Base-by-base conservation (phyloP, 2,329 filamentous ascomycete genomes). In the Diaporthe helianthi region DNA sequence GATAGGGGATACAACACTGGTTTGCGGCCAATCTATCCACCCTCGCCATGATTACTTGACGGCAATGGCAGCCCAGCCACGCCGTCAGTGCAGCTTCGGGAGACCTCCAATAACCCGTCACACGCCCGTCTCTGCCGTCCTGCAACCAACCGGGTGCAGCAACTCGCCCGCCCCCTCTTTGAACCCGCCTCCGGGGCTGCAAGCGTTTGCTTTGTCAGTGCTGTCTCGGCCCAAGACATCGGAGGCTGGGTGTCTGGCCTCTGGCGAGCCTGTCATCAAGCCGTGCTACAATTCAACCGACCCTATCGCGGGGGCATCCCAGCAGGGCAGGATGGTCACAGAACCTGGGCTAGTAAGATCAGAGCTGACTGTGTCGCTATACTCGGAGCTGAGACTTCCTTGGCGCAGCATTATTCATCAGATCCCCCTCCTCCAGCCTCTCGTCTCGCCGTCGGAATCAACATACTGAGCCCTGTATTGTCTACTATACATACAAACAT, bases 151-250 rank as follows among this genome's bases (percentile, higher is more conserved):
- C 58, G 47, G 26, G 26, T 33, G 54, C 36, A 46, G 55, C 38
- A 12, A 12, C 55, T 31, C 55, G 17, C 15, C 31, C 33, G 36
- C 31, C 33, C 38, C 41, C 36, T 24, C 38, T 46, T 31, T 31
- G 38, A 22, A 4, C 38, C 8, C n/a, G 13, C 44, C 58, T 63
- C 13, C 19, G 41, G 31, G 58, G 41, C 58, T 49, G 29, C 36
- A 41, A 41, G 22, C 36, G 36, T 58, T 63, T 24, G 54, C 54
- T 58, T 63, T 63, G 58, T 49, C 58, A 47, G 29, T 36, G n/a
- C 58, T 63, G 58, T 63, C 58, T 63, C 58, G 58, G 44, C 47
- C 44, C 44, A 63, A 63, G 58, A 63, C 58, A 63, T 63, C 41
- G 44, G 58, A 63, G 58, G 58, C 44, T 49, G 52, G 52, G 51